phyloP scores from a whole-genome alignment of 768 basidiomycete species.

The Coprinopsis cinerea region DNA sequence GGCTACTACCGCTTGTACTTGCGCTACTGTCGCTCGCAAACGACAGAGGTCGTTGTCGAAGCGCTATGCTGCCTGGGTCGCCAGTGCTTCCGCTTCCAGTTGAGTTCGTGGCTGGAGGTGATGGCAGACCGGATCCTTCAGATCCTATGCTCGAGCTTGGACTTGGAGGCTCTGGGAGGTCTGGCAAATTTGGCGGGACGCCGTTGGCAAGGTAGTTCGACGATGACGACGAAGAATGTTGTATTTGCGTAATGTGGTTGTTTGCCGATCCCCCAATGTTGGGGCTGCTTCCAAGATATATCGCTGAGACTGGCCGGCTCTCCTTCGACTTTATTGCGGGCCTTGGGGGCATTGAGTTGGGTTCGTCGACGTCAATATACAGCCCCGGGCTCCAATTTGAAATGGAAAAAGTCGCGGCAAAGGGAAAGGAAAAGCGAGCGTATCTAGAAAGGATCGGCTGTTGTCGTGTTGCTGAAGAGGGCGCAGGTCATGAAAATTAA shows the following conservation, averaged over 20 bases:
- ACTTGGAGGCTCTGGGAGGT: slow-evolving; percentile 69
- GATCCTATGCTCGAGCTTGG: slow-evolving; percentile 43
- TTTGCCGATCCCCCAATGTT: slow-evolving; percentile 15
- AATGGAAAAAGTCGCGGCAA: not conserved
- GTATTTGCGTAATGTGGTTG: slow-evolving; percentile 18
- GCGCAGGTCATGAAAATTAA: slow-evolving; percentile 20
- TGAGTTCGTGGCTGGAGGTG: slow-evolving; percentile 81
- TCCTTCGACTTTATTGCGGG: slow-evolving; percentile 25
- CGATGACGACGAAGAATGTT: slow-evolving; percentile 20
- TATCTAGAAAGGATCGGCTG: slow-evolving; percentile 11
- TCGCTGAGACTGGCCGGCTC: slow-evolving; percentile 34
- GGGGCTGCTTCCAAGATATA: slow-evolving; percentile 31
- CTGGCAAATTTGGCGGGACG: slow-evolving; percentile 44
- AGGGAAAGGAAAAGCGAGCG: slow-evolving; percentile 14
- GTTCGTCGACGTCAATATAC: not conserved
- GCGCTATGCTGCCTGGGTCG: slow-evolving; percentile 42
- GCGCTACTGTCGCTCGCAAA: slow-evolving; percentile 26
- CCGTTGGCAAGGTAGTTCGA: slow-evolving; percentile 18
- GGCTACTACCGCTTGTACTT: slow-evolving; percentile 24
- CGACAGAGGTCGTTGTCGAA: slow-evolving; percentile 26
- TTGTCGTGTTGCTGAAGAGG: slow-evolving; percentile 11
- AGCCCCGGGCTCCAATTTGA: not conserved
- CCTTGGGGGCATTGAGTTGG: slow-evolving; percentile 33
- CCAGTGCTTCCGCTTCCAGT: slow-evolving; percentile 77
- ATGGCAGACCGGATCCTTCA: slow-evolving; percentile 63